Evolutionary conservation across 441 rosid species (phyloP).

Genomic region (Populus hybrid): DNA sequence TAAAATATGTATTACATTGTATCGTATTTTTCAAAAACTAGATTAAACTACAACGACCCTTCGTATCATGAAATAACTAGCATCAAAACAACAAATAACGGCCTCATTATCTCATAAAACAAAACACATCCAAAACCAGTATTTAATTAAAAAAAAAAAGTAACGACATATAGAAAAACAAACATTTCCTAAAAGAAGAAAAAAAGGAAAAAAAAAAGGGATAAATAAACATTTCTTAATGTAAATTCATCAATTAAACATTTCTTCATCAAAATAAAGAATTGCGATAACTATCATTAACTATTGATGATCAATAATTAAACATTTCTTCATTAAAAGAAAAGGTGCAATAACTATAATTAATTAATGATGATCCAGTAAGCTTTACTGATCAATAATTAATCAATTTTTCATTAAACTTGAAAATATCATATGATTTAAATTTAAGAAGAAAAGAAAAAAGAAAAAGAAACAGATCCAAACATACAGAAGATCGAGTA

Average conservation of each 20-base stretch:
- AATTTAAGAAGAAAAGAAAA: not conserved
- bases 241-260: too few relatives aligned
- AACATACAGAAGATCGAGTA: conserved; percentile 50
- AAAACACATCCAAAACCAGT: not conserved
- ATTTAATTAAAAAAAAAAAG: not conserved
- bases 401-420: not conserved
- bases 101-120: conserved; percentile 12
- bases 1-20: too few relatives aligned
- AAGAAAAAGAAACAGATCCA: too few relatives aligned
- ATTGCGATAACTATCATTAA: too few relatives aligned
- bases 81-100: not conserved
- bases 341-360: not conserved
- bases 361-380: conserved; percentile 7
- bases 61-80: not conserved
- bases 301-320: too few relatives aligned
- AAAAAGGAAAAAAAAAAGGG: too few relatives aligned
- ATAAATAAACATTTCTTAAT: too few relatives aligned
- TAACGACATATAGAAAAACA: not conserved
- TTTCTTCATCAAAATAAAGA: too few relatives aligned
- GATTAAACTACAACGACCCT: too few relatives aligned
- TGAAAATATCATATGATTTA: not conserved
- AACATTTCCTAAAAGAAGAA: too few relatives aligned
- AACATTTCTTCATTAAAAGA: not conserved
- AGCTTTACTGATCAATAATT: not conserved
- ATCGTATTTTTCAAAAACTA: too few relatives aligned